phyloP scores from a whole-genome alignment of 208 protist species.

The Balamuthia mandrillaris region DNA sequence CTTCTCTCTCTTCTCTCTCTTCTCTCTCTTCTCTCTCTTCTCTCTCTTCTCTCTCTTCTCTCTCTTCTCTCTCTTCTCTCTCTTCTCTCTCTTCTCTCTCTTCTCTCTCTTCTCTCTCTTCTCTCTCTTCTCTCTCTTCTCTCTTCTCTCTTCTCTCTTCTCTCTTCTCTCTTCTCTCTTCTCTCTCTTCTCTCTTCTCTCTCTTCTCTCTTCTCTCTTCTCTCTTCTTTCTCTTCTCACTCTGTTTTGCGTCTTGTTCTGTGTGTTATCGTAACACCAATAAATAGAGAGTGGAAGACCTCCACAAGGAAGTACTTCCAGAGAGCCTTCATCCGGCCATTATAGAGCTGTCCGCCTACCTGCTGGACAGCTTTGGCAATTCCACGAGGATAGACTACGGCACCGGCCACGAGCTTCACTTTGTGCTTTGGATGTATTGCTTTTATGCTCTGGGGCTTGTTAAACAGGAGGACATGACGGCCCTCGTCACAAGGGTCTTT shows the following conservation, averaged over 20 bases:
- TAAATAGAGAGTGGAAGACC: neutral
- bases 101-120: neutral
- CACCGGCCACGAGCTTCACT: slow-evolving; percentile 96
- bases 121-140: neutral
- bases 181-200: neutral
- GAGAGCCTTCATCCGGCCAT: neutral
- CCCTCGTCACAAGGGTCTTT: slow-evolving; percentile 84
- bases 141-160: neutral
- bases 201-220: neutral
- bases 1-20: neutral
- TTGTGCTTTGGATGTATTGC: slow-evolving; percentile 87
- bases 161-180: neutral
- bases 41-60: neutral
- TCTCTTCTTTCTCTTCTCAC: too few relatives aligned
- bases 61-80: neutral
- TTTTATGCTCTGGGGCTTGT: slow-evolving; percentile 49
- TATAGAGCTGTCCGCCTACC: slow-evolving; percentile 71
- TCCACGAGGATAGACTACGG: slow-evolving; percentile 96
- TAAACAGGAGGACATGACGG: slow-evolving; percentile 66
- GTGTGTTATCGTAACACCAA: neutral
- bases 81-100: too few relatives aligned
- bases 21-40: neutral
- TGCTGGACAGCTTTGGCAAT: slow-evolving; percentile 92
- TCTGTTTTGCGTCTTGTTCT: neutral
- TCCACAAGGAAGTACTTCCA: slow-evolving; percentile 7